Conservation (phyloP, 495 filamentous ascomycete genomes). For the Xylaria flabelliformis region DNA sequence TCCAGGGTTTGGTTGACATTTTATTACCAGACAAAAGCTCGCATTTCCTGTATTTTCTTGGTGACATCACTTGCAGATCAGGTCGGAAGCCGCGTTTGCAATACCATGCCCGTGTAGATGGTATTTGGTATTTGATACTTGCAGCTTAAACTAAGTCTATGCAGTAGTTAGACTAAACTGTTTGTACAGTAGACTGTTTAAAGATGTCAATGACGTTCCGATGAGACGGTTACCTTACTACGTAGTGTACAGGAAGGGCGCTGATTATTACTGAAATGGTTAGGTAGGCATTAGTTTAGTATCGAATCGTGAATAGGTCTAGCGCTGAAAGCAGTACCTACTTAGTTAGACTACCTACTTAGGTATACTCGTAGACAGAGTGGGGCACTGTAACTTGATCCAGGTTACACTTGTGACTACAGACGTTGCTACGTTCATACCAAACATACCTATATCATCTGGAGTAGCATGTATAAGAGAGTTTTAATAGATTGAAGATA, state of each 20-base stretch:
- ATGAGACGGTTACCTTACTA: neutral
- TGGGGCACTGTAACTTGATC: too few species aligned
- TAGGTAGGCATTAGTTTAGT: neutral
- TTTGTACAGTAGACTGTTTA: neutral
- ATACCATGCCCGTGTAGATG: neutral
- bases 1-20: neutral
- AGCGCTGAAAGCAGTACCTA: neutral
- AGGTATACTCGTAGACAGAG: too few species aligned
- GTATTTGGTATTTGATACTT: conserved; percentile 4
- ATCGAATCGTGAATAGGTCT: neutral
- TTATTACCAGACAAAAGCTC: neutral
- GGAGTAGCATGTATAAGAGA: neutral
- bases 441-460: neutral
- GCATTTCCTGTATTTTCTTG: neutral
- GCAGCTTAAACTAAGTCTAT: neutral
- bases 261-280: neutral
- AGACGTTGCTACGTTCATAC: neutral
- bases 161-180: too few species aligned
- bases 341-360: neutral
- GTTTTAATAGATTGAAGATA: neutral
- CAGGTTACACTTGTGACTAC: too few species aligned
- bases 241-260: neutral
- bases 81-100: neutral
- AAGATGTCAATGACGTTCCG: neutral
- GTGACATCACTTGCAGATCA: neutral